Evolutionary conservation across 1,139 yeast species (phyloP).

Genomic region (Kurtzmaniella natalensis): DNA sequence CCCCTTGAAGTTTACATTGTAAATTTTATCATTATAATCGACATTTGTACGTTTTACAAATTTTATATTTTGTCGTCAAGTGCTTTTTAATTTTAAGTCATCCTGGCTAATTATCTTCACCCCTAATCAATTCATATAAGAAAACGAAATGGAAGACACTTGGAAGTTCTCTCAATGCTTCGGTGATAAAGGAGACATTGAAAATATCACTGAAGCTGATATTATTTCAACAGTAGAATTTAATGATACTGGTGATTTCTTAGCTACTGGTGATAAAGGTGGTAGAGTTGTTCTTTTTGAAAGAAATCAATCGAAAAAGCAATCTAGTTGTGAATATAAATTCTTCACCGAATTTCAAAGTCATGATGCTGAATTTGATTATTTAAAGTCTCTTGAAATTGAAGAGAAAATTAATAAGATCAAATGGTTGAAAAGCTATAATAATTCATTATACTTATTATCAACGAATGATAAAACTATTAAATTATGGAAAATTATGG

Average conservation of each 20-base stretch:
- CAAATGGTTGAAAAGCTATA: conserved; percentile 89
- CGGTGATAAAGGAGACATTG: conserved; percentile 98
- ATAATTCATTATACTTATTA: conserved; percentile 81
- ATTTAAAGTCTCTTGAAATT: conserved; percentile 89
- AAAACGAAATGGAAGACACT: conserved; percentile 23
- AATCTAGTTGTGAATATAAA: conserved; percentile 76
- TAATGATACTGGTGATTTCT: conserved; percentile 88
- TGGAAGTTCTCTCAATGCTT: conserved; percentile 89
- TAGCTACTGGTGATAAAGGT: conserved; percentile 98
- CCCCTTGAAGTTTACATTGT: no score
- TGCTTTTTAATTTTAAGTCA: no score
- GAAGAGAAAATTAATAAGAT: conserved; percentile 98
- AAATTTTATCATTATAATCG: no score
- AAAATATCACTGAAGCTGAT: conserved; percentile 94
- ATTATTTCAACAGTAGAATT: conserved; percentile 96
- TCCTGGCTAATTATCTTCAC: no score
- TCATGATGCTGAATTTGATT: conserved; percentile 98
- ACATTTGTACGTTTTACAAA: no score
- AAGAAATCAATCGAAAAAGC: conserved; percentile 73
- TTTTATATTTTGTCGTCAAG: no score
- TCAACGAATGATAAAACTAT: conserved; percentile 97
- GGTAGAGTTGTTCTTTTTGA: conserved; percentile 97
- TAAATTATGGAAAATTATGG: conserved; percentile 94
- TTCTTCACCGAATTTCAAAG: conserved; percentile 97
- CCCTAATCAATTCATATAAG: no score